Conservation (phyloP, 1,284 basidiomycete species). For the Apiotrichum brassicae region DNA sequence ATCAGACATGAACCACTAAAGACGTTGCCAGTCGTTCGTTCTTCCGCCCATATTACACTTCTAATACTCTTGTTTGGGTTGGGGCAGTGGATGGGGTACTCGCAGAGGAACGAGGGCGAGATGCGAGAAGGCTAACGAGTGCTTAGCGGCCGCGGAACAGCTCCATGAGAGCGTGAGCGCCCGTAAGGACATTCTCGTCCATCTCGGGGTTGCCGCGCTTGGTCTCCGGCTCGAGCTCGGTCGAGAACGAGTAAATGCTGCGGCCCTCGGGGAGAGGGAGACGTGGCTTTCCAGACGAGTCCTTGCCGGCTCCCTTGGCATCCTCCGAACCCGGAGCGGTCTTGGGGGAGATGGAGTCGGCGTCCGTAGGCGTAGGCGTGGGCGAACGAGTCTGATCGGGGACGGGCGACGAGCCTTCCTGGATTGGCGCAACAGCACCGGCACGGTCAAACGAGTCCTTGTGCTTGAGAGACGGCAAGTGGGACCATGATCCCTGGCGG, state of each 20-base stretch:
- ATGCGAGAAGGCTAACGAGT: too few relatives aligned
- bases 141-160: conserved; percentile 14
- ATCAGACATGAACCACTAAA: neutral
- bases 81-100: too few relatives aligned
- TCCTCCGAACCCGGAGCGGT: conserved; percentile 3
- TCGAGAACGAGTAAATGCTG: conserved; percentile 21
- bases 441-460: conserved; percentile 22
- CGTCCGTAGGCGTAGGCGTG: conserved; percentile 16
- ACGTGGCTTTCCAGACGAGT: conserved; percentile 11
- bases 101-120: too few relatives aligned
- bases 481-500: conserved; percentile 20
- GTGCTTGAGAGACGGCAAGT: conserved; percentile 16
- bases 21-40: neutral
- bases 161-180: conserved; percentile 22
- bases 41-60: neutral
- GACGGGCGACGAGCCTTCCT: conserved; percentile 12
- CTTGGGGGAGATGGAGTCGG: conserved; percentile 16
- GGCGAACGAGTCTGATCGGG: conserved; percentile 16
- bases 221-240: conserved; percentile 20
- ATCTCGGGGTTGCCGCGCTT: conserved; percentile 19
- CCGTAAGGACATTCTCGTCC: conserved; percentile 20
- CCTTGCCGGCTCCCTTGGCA: too few relatives aligned
- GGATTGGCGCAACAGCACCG: conserved; percentile 2
- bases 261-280: conserved; percentile 17
- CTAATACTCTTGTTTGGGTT: neutral